Evolutionary conservation across 1,284 basidiomycete genomes (phyloP), one percentile per base, ranked within the genome.

Genomic region (Apiotrichum brassicae): DNA sequence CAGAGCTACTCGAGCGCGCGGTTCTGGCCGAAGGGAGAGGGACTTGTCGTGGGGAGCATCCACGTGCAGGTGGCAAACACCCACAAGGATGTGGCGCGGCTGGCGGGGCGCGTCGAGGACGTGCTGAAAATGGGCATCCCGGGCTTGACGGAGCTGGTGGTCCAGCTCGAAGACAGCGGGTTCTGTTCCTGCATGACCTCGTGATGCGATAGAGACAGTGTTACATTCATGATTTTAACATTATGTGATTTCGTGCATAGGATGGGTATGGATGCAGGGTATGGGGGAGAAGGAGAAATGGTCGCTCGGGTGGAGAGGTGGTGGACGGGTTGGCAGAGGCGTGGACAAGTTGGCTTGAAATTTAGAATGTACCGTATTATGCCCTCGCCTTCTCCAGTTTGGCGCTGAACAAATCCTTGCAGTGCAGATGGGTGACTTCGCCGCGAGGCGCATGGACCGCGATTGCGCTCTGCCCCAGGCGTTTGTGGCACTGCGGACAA

Each of bases 1-100:
- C 81, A 79, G 0, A 86, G 86, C 1, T 95, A 86, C 71, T 83
- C 82, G 2, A 77, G 79, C 2, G 83, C 93, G 0, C 81, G 90
- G 16, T 95, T 99, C 74, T 98, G 95, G 95, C 92, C 93, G 0
- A 91, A 95, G 71, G 94, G 97, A 68, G 81, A 87, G 3, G 80
- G 81, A 11, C 84, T 82, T 39, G 68, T 95, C 28, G 83, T 97
- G 60, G 94, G 94, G 18, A 88, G 88, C 2, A 88, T 98, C 51
- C 89, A 89, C 66, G 81, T 97, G 40, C 87, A 89, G 60, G 76
- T 95, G 79, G 40, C 40, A 22, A 41, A 34, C 33, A n/a, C 13
- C 33, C 76, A 75, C 68, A 36, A 19, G 18, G 80, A 77, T 53
- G 69, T 86, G 16, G 85, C 91, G 51, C 77, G 79, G 37, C 82